These are phyloP conservation scores for Chlamydomonas sp. DNA, from an alignment of 139 green algal genomes.

Conservation along the genomic window DNA sequence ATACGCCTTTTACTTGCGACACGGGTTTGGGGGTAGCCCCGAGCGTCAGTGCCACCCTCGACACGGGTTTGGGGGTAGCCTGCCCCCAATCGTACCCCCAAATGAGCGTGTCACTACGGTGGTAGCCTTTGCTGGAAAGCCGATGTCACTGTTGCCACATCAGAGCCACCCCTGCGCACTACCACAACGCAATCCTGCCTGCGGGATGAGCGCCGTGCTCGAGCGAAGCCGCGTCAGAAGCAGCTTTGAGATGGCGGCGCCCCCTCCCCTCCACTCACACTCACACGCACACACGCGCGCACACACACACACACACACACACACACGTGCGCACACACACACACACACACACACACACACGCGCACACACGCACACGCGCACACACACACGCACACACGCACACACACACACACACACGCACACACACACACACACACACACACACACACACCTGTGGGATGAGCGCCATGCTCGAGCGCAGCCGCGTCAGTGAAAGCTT, in stretches of 20 bases:
- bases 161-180: no score
- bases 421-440: background rate
- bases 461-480: conserved; percentile 17
- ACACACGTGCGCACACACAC: background rate
- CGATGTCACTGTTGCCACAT: no score
- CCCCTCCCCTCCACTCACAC: background rate
- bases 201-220: no score
- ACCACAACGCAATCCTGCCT: no score
- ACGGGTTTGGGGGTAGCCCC: no score
- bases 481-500: conserved; percentile 13
- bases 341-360: conserved; percentile 2
- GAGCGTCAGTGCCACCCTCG: no score
- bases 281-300: background rate
- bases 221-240: no score
- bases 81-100: no score
- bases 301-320: background rate
- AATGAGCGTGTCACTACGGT: no score
- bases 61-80: no score
- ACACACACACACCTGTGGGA: conserved; percentile 3
- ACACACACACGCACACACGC: background rate
- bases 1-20: no score
- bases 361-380: background rate
- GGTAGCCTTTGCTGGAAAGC: no score
- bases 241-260: background rate
- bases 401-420: background rate